Evolutionary conservation across 805 yeast species (phyloP), one percentile per base, ranked within the genome.

Genomic region (Priceomyces fermenticarens): DNA sequence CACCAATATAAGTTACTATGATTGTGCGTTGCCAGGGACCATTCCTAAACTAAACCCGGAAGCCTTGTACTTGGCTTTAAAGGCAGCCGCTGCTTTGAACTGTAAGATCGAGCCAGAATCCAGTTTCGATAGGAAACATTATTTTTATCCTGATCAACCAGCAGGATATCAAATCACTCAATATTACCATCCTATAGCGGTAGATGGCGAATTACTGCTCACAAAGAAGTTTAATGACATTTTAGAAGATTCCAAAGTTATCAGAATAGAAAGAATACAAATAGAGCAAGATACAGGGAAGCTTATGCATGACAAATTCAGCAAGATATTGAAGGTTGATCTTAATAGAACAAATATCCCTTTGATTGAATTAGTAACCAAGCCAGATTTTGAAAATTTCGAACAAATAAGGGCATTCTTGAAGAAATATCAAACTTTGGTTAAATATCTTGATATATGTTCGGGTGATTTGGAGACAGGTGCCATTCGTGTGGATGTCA

Each of bases 101-200:
- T 77, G 88, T 43, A 57, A 69, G 0, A 72, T 93, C 11, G 77
- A 77, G 43, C 48, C 61, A 0, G 47, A 55, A 6, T 85, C 91
- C 1, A 69, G 82, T 1, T 93, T 93, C 60, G 99, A 93, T 56
- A 71, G 99, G 49, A 93, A 93, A 61, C 99, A 93, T 59, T 93
- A 93, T 60, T 89, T 93, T 61, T 93, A 93, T 60, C 91, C 90
- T 1, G 99, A 93, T 60, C 98, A 93, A 58, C 99, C 99, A 0
- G 63, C 85, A 39, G 99, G 99, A 1, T 93, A 89, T 62, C 99
- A 93, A 59, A 85, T 93, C 37, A 93, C 99, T 0, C 99, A 93
- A 62, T 86, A 80, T 55, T 88, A 77, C 57, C 73, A 73, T 28
- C 97, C 98, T 1, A 68, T 87, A 35, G 93, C 97, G 2, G 67